A percentile compares a stretch with the other conserved stretches of the same genome.
Conservation (phyloP, 306 rosid genomes). For the Potentilla sterilis region DNA sequence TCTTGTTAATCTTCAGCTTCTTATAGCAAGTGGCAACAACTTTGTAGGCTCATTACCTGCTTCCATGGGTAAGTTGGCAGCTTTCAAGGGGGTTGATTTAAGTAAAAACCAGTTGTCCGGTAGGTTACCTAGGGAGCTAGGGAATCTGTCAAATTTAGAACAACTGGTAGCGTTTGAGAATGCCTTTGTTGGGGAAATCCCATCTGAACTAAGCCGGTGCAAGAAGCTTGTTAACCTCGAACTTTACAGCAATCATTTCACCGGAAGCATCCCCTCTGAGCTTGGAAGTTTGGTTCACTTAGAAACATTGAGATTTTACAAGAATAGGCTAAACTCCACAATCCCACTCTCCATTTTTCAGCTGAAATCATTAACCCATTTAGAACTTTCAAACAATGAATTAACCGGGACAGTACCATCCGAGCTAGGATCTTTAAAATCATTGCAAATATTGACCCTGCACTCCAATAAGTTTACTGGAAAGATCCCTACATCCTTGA, state of each 20-base stretch:
- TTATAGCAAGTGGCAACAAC: slow-evolving; percentile 43
- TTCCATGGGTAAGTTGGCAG: slow-evolving; percentile 54
- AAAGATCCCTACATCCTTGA: slow-evolving; percentile 59
- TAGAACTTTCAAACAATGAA: slow-evolving; percentile 60
- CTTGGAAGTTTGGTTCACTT: slow-evolving; percentile 58
- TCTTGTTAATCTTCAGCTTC: slow-evolving; percentile 37
- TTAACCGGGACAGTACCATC: slow-evolving; percentile 62
- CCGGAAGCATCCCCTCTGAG: slow-evolving; percentile 64
- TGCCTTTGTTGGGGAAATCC: slow-evolving; percentile 59
- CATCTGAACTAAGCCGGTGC: slow-evolving; percentile 56
- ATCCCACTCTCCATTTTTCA: slow-evolving; percentile 61
- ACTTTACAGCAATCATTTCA: slow-evolving; percentile 44
- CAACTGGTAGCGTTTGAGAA: slow-evolving; percentile 41
- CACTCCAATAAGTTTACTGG: slow-evolving; percentile 66
- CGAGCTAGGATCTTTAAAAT: slow-evolving; percentile 61
- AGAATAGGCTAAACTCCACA: slow-evolving; percentile 55
- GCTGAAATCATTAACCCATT: slow-evolving; percentile 52
- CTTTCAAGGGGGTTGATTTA: slow-evolving; percentile 52
- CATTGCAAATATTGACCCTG: slow-evolving; percentile 57
- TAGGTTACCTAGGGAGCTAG: slow-evolving; percentile 54
- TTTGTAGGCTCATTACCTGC: slow-evolving; percentile 63
- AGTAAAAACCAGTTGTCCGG: slow-evolving; percentile 68
- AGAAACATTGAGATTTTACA: slow-evolving; percentile 42
- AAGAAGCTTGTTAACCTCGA: slow-evolving; percentile 50
- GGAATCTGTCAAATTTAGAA: slow-evolving; percentile 52